Evolutionary conservation across 331 rosid genomes (phyloP).

Genomic region (Malus hybrid): DNA sequence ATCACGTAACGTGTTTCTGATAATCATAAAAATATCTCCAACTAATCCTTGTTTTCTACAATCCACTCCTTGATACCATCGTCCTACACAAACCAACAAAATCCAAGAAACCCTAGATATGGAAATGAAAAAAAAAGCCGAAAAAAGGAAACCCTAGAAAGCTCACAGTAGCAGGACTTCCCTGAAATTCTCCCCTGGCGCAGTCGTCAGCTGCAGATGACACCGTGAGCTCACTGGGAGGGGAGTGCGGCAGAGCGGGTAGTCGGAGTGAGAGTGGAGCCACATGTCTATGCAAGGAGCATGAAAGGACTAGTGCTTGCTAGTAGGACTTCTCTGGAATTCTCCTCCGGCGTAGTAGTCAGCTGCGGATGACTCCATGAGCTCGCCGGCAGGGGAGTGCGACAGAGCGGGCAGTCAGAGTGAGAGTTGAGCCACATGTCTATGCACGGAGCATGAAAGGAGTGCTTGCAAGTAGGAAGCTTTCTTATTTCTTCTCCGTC

Average conservation of each 20-base stretch:
- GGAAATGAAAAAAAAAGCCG: background rate
- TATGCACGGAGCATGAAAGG: conserved; percentile 67
- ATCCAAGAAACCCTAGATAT: background rate
- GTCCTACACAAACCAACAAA: conserved; percentile 4
- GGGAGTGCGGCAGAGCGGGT: conserved; percentile 79
- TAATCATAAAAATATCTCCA: too few relatives aligned
- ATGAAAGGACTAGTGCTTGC: conserved; percentile 57
- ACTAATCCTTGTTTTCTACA: background rate
- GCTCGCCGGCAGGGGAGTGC: conserved; percentile 40
- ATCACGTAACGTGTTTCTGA: too few relatives aligned
- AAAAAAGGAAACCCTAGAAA: too few relatives aligned
- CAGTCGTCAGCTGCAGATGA: conserved; percentile 6
- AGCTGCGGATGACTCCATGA: conserved; percentile 12
- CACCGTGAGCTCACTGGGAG: conserved; percentile 16
- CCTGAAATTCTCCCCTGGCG: too few relatives aligned
- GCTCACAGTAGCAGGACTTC: too few relatives aligned
- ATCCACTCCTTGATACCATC: conserved; percentile 1
- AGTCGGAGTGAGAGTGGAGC: conserved; percentile 83
- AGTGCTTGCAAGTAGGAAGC: conserved; percentile 67
- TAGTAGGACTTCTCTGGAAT: conserved; percentile 24
- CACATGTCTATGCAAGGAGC: conserved; percentile 84
- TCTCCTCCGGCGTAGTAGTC: conserved; percentile 17
- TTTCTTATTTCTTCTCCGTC: conserved; percentile 83
- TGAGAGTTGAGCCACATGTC: conserved; percentile 97
- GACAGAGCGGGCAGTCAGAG: conserved; percentile 84